Evolutionary conservation across 2,329 filamentous ascomycete genomes (phyloP), one percentile per base, ranked within the genome.

Genomic region (Pyrenophora graminea): DNA sequence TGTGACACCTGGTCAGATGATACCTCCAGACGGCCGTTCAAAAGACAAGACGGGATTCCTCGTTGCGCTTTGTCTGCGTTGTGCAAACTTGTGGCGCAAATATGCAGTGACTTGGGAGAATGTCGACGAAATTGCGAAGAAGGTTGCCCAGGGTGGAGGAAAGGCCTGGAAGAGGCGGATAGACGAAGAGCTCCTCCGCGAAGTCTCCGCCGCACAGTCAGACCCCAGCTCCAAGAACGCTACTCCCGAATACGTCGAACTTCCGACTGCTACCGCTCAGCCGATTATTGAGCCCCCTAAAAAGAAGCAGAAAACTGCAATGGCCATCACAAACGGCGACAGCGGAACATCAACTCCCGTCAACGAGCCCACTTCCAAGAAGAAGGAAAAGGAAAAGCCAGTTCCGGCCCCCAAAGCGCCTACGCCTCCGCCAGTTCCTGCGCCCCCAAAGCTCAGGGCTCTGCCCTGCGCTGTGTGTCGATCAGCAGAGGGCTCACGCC

Each of bases 61-160:
- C 15, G 82, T 92, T 41, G 92, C 93, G 3, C 82, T 99, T 4
- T 99, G 94, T 70, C 83, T 91, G 51, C 86, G 93, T 53, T 99
- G 94, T 68, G 92, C 92, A 21, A 87, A 94, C 65, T 79, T 99
- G 7, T 99, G 94, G 94, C 87, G 94, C 42, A 90, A 93, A 59
- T 99, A 99, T 73, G 93, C 88, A 13, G 91, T 99, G 55, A 90
- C 95, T 61, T 99, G 91, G 86, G 94, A 97, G 73, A 90, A 96
- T 60, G 83, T 91, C 12, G 94, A 97, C 36, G 93, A 97, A 64
- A 84, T 96, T 32, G 85, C 87, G 33, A 96, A 92, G 77, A 96
- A 96, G 76, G 86, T 95, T 36, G 84, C 87, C 1, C 85, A 88
- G 58, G 85, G 86, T 39, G 90, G 91, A 37, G 89, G 89, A 39